These are phyloP conservation scores for Penicillium paradoxum DNA, from an alignment of 495 filamentous ascomycete species.

Conservation along the genomic window DNA sequence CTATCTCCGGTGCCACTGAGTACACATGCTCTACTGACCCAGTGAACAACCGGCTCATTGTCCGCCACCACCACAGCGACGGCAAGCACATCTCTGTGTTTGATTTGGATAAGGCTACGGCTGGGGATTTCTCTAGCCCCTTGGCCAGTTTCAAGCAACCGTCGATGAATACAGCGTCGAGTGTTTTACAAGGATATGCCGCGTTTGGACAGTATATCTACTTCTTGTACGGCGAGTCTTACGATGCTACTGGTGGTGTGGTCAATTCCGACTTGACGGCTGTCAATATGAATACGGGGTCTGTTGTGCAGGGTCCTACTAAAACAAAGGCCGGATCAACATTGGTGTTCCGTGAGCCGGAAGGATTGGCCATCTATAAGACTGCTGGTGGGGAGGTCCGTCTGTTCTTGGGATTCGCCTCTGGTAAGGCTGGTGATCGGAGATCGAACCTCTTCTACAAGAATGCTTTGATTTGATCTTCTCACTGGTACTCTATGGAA, in stretches of 20 bases:
- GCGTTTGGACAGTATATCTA: constrained; percentile 16
- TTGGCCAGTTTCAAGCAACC: constrained; percentile 12
- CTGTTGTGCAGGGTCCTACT: constrained; percentile 11
- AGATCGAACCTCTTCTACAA: constrained; percentile 23
- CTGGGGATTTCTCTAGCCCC: constrained; percentile 11
- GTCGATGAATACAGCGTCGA: neutral
- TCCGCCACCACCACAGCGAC: constrained; percentile 7
- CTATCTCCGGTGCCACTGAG: constrained; percentile 6
- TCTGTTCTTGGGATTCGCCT: constrained; percentile 21
- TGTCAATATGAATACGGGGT: constrained; percentile 27
- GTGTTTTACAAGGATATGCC: constrained; percentile 13
- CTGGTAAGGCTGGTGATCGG: constrained; percentile 14
- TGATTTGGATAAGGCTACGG: constrained; percentile 10
- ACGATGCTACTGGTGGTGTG: constrained; percentile 28
- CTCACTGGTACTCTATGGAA: too few species aligned
- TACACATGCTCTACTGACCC: constrained; percentile 15
- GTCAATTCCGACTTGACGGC: constrained; percentile 48
- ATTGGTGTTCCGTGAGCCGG: constrained; percentile 17
- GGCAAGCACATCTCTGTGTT: constrained; percentile 12
- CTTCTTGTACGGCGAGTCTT: constrained; percentile 11
- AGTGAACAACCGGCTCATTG: constrained; percentile 13
- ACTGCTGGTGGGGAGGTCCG: constrained; percentile 14
- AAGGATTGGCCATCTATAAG: constrained; percentile 21
- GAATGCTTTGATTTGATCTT: constrained; percentile 1
- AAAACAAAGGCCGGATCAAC: constrained; percentile 14